Evolutionary conservation across 768 basidiomycete species (phyloP), one percentile per base, ranked within the genome.

Genomic region (Hysterangium stoloniferum): DNA sequence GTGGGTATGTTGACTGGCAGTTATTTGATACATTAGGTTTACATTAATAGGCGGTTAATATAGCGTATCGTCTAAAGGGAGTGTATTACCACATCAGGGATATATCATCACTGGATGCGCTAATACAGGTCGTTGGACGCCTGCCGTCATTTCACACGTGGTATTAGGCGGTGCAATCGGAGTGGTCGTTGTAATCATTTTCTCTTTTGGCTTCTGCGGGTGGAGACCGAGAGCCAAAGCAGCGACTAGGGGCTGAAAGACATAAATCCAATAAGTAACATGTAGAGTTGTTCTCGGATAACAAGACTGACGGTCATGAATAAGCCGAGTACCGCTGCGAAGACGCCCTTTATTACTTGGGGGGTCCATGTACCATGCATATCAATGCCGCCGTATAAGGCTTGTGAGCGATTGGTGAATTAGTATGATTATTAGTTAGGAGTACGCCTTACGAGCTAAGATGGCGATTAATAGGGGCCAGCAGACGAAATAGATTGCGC

Each of bases 331-430:
- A 31, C 4, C 22, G 17, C 49, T 25, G 38, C 49, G 20, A 51
- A 51, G 15, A 51, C 15, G 24, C 15, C 22, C 31, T 51, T 51
- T 9, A 42, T 51, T 7, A 51, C 35, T 12, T 38, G 19, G 3
- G 49, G 49, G 6, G 28, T 51, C 49, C 49, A 51, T 17, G 49
- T 42, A n/a, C 37, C 49, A n/a, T 42, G 49, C 27, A 51, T 7
- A 37, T 42, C 27, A 4, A 11, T 31, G 19, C 49, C 27, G 9
- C 38, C 37, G 27, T 51, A 51, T 9, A 51, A 31, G n/a, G 49
- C 49, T 51, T 22, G 12, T 12, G 12, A 25, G 9, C 7, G 4
- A 37, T 37, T 37, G 12, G 17, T 2, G 4, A 28, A 32, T 31
- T 12, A 19, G 40, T 6, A 13, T 40, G 22, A 19, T 28, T 32